Percentiles rank a stretch among this genome's conserved stretches.
Evolutionary conservation across 805 yeast genomes (phyloP).

Genomic region (Yarrowia sp.): DNA sequence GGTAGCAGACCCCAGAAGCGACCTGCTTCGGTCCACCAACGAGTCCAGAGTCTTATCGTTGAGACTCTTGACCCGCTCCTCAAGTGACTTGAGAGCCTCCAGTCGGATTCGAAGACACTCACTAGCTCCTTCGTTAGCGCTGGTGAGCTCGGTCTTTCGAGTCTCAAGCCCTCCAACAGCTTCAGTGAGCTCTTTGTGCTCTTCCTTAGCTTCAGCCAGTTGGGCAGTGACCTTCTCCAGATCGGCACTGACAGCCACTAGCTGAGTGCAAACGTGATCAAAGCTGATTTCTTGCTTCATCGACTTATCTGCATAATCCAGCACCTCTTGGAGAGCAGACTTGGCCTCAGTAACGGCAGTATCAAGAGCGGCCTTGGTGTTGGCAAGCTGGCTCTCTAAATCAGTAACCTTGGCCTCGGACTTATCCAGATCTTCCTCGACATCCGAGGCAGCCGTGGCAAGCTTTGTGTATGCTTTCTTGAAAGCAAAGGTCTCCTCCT

Average conservation of each 20-base stretch:
- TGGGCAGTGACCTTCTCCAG: background rate
- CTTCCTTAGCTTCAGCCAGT: background rate
- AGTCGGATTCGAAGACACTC: conserved; percentile 33
- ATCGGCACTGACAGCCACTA: background rate
- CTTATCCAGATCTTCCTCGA: background rate
- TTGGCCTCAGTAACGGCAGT: background rate
- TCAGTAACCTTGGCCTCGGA: background rate
- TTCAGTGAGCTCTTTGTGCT: background rate
- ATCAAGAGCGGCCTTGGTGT: background rate
- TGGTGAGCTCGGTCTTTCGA: background rate
- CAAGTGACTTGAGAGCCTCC: conserved; percentile 37
- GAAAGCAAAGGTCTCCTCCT: background rate
- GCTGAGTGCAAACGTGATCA: no score
- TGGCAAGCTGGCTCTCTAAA: background rate
- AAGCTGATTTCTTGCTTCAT: background rate
- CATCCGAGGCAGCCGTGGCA: background rate
- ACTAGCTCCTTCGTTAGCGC: conserved; percentile 2
- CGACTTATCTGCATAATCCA: no score
- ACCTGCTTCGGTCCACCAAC: conserved; percentile 37
- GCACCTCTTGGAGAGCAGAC: background rate
- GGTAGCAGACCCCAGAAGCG: conserved; percentile 36
- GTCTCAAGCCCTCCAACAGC: background rate
- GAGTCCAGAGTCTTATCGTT: conserved; percentile 35
- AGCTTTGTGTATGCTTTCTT: background rate
- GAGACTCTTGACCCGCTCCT: conserved; percentile 36